These are phyloP conservation scores for Paramecium octaurelia DNA, from an alignment of 73 alveolate species.

Conservation along the genomic window DNA sequence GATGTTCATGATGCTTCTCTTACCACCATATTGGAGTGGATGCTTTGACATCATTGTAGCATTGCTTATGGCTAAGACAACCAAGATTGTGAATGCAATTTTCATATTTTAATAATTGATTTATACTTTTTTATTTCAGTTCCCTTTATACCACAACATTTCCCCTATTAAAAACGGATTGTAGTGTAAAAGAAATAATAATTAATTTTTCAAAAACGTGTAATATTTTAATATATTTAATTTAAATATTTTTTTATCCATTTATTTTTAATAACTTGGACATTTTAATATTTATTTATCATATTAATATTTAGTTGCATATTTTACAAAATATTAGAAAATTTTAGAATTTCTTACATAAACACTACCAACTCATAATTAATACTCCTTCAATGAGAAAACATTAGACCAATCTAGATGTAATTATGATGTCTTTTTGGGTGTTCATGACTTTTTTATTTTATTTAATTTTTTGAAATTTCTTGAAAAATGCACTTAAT, in stretches of 20 bases:
- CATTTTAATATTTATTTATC: neutral
- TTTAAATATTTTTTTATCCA: neutral
- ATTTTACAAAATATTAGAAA: neutral
- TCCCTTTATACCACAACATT: neutral
- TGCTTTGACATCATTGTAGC: neutral
- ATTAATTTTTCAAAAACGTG: neutral
- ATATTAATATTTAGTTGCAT: too few species aligned
- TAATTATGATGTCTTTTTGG: neutral
- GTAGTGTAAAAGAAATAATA: neutral
- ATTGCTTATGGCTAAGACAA: slow-evolving; percentile 12
- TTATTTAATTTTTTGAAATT: neutral
- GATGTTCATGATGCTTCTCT: slow-evolving; percentile 25
- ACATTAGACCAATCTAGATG: too few species aligned
- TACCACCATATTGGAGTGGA: neutral
- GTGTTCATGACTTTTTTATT: neutral
- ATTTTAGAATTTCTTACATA: neutral
- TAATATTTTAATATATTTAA: neutral
- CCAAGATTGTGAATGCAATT: neutral
- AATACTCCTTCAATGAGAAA: too few species aligned
- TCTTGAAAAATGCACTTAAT: neutral
- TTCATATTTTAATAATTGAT: neutral
- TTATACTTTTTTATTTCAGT: neutral
- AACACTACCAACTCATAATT: neutral
- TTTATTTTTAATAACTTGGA: neutral
- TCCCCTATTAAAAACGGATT: neutral